A percentile compares a stretch with the other conserved stretches of the same genome.
phyloP scores from a whole-genome alignment of 2,329 filamentous ascomycete species.

The Aspergillus cejpii region DNA sequence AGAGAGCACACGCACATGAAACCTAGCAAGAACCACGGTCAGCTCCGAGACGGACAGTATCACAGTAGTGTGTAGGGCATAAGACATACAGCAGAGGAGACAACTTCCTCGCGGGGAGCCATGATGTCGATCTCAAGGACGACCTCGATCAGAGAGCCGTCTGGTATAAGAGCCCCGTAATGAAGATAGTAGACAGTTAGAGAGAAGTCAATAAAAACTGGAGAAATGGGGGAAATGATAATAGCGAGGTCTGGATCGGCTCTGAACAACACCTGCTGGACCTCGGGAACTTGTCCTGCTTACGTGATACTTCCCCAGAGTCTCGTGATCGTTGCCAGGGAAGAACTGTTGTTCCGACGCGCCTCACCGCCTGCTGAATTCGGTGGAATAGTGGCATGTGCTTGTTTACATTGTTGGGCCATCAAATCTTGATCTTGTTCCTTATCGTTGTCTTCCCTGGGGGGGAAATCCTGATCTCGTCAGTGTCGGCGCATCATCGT shows the following conservation, averaged over 20 bases:
- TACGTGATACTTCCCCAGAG: constrained; percentile 29
- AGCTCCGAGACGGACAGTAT: constrained; percentile 19
- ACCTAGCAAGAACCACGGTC: constrained; percentile 35
- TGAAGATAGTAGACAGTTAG: constrained; percentile 11
- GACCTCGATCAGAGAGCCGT: constrained; percentile 5
- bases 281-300: constrained; percentile 31
- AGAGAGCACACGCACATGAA: constrained; percentile 42
- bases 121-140: constrained; percentile 49
- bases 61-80: constrained; percentile 22
- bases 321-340: constrained; percentile 23
- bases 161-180: background rate
- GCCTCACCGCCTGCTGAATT: constrained; percentile 27
- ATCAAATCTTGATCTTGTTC: background rate
- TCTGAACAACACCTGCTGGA: constrained; percentile 22
- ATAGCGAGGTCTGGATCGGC: constrained; percentile 19
- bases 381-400: constrained; percentile 18
- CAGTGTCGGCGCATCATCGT: background rate
- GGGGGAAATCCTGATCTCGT: background rate
- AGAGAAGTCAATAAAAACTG: constrained; percentile 1
- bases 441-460: background rate
- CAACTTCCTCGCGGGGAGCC: constrained; percentile 80
- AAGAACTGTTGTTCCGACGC: constrained; percentile 15
- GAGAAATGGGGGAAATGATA: constrained; percentile 10
- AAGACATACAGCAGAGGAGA: constrained; percentile 66
- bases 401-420: constrained; percentile 19